Base-by-base conservation (phyloP, 1,139 yeast genomes). In the Protomyces pachydermus region DNA sequence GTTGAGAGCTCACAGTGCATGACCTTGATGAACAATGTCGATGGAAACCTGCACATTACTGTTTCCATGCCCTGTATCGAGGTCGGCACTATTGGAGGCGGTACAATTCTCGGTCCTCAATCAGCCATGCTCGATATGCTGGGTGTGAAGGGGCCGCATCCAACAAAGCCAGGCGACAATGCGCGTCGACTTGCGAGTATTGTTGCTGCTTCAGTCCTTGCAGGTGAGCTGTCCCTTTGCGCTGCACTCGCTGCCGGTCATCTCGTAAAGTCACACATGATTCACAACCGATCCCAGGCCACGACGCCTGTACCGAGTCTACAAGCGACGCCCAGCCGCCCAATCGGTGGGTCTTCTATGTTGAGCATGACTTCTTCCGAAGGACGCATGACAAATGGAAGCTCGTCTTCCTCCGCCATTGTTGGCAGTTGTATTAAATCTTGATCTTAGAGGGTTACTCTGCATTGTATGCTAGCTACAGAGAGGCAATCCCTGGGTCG, bases 21-120 rank as follows among this genome's bases (percentile, higher is more conserved):
- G 69, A 93, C 98, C 1, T 80, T 93, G 70, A 91, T 95, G 95
- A 86, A 87, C 73, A 90, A 88, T 54, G 68, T 78, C 42, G 80
- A 80, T 50, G 98, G 97, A 28, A 91, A 91, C 73, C 82, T 95
- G 72, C 86, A 84, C 69, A 87, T 95, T 61, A 88, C 97, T 2
- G 98, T 93, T 23, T 88, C 97, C 5, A 95, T 95, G 99, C 99
- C 99, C 35, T 90, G 95, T 34, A 91, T 95, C 71, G 99, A 95
- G 78, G 98, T 93, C 55, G 99, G 99, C 68, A 93, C 99, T 3
- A 91, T 95, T 76, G 99, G 99, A 67, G 98, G 99, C 68, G 98
- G 99, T 74, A 95, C 99, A 9, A 89, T 95, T 68, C 82, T 95
- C 71, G 98, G 89, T 73, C 97, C 99, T 45, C 99, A 95, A 79